Base-by-base conservation (phyloP, 768 basidiomycete species). In the Trametes punicea region DNA sequence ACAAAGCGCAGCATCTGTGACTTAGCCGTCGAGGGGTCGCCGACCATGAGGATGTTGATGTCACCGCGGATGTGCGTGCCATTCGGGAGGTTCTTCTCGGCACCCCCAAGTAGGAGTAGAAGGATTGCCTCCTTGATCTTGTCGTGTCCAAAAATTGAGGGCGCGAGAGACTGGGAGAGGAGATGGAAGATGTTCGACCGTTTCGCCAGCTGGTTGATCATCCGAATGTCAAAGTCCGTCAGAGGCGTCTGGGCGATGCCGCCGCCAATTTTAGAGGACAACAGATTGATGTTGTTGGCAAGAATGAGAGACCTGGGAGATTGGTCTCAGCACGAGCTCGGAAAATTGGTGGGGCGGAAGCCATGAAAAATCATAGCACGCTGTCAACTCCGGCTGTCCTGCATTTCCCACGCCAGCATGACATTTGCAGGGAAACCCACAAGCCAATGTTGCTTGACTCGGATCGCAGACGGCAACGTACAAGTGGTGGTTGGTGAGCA, bases 21-120 rank as follows among this genome's bases (percentile, higher is more conserved):
- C 74, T 99, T 99, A 18, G 97, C 97, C 0, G 97, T 99, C n/a
- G 88, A 91, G 8, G 97, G 97, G 73, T 99, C 97, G 59, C 97
- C 97, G 56, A 99, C 95, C 96, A 99, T 98, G 65, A 99, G 83
- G 67, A 98, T 78, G 73, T 99, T 99, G 80, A 99, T 98, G 71
- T 99, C 97, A 41, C 97, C 97, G 78, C 97, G 88, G 67, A 98
- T 96, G 69, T 98, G 97, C 1, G 97, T 98, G 48, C 97, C 96
- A 68, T 99, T 98, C 25, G 88, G 83, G 53, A 98, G 74, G 69
- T 98, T 98, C 81, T 99, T 99, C 75, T 98, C 97, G 46, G 93
- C 90, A 26, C 97, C 97, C 29, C 96, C 94, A 38, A 99, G 85
- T 15, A 99, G 82, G 10, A 99, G 83, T 25, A 99, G 84, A 15